Base-by-base conservation (phyloP, 2,329 filamentous ascomycete genomes). In the Aspergillus awamori region DNA sequence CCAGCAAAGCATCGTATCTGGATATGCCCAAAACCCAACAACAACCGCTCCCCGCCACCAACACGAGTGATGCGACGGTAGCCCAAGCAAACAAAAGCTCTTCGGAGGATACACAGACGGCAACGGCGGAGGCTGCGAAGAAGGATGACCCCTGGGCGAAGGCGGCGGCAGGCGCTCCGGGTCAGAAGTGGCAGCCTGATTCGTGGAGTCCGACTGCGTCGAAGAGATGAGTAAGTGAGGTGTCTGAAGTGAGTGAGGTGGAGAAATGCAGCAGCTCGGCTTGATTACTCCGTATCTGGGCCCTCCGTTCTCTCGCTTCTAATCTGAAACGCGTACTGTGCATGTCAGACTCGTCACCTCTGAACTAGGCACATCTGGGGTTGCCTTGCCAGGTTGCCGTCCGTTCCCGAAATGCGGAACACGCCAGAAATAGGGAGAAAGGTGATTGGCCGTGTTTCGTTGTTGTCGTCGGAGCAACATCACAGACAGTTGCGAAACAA, bases 111-210 rank as follows among this genome's bases (percentile, higher is more conserved):
- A 8, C 43, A 22, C 28, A 26, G 43, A 38, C 45, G 51, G n/a
- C 38, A 43, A 30, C 36, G 10, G 10, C 24, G 39, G 24, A 59
- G 10, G 36, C 43, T 5, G 43, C 57, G 10, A 66, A 69, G 58
- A 68, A 72, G 24, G 13, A 36, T 15, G 70, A 88, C 70, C 87
- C 87, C 2, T 90, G 87, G 87, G 83, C 83, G 30, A 81, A 80
- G 64, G 80, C 82, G 1, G 79, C 74, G n/a, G 79, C 74, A n/a
- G 79, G 78, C n/a, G 82, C 59, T 2, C 85, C 87, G 0, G 81
- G 87, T 57, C 87, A 90, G 71, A 80, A 77, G n/a, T 91, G 87
- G 87, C 86, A 90, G 74, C 89, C 89, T 0, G 72, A 84, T 52
- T 77, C 86, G 3, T 91, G 89, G 89, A 78, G 73, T 5, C 86